Percentiles rank a stretch among this genome's conserved stretches.
These are phyloP conservation scores for Hippophae gyantsensis DNA, from an alignment of 306 rosid species.

Conservation along the genomic window DNA sequence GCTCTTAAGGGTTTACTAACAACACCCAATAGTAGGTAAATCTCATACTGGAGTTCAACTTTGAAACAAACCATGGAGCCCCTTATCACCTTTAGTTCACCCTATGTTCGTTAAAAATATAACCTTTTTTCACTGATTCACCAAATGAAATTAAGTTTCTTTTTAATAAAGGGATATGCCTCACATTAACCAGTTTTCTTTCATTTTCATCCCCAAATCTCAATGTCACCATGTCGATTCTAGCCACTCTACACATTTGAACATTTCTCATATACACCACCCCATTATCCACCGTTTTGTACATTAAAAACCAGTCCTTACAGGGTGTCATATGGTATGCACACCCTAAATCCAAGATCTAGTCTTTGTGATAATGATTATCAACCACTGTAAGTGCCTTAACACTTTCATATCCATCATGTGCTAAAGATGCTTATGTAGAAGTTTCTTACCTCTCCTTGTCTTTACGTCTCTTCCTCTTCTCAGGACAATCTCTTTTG, in stretches of 20 bases:
- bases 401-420: neutral
- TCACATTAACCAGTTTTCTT: too few relatives aligned
- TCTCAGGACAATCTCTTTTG: neutral
- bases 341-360: neutral
- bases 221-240: neutral
- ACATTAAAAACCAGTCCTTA: neutral
- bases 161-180: neutral
- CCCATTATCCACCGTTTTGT: neutral
- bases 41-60: neutral
- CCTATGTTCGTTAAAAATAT: neutral
- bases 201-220: neutral
- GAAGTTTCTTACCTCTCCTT: neutral
- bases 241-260: neutral
- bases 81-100: neutral
- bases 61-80: neutral
- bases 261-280: neutral
- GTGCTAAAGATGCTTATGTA: neutral
- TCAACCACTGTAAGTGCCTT: neutral
- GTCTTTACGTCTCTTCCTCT: neutral
- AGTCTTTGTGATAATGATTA: neutral
- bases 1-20: fast-evolving
- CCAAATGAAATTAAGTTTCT: neutral
- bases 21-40: neutral
- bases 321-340: neutral
- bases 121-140: neutral